These are phyloP conservation scores for Orbilia oligospora DNA, from an alignment of 2,329 filamentous ascomycete genomes.

Conservation along the genomic window DNA sequence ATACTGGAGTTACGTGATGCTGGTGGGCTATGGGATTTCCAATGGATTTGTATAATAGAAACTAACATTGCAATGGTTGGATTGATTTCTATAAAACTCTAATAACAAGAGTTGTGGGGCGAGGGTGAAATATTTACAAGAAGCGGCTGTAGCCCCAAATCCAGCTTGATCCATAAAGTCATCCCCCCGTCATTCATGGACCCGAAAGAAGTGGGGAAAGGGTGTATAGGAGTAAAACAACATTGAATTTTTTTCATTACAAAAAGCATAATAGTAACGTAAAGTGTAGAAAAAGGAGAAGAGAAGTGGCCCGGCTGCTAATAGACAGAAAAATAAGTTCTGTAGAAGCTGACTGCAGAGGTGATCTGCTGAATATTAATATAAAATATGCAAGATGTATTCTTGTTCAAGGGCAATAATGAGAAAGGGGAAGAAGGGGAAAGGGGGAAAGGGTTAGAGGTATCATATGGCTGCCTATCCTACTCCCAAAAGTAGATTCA, in stretches of 20 bases:
- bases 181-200: too few relatives aligned
- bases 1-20: neutral
- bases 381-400: neutral
- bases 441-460: neutral
- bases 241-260: conserved; percentile 5
- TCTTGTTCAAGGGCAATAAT: neutral
- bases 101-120: neutral
- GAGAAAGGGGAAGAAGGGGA: neutral
- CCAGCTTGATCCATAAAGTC: neutral
- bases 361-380: conserved; percentile 2
- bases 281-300: conserved; percentile 26
- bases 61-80: conserved; percentile 11
- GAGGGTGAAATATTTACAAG: conserved; percentile 19
- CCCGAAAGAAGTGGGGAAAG: neutral
- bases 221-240: conserved; percentile 1
- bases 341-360: neutral
- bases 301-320: conserved; percentile 4
- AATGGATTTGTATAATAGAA: conserved; percentile 10
- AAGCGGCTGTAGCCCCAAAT: neutral
- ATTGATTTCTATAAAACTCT: conserved; percentile 9
- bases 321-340: conserved; percentile 9
- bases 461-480: conserved; percentile 12
- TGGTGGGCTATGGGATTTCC: neutral
- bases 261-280: neutral
- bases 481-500: neutral